Base-by-base conservation (phyloP, 2,329 filamentous ascomycete genomes). In the Paramyrothecium sp. region DNA sequence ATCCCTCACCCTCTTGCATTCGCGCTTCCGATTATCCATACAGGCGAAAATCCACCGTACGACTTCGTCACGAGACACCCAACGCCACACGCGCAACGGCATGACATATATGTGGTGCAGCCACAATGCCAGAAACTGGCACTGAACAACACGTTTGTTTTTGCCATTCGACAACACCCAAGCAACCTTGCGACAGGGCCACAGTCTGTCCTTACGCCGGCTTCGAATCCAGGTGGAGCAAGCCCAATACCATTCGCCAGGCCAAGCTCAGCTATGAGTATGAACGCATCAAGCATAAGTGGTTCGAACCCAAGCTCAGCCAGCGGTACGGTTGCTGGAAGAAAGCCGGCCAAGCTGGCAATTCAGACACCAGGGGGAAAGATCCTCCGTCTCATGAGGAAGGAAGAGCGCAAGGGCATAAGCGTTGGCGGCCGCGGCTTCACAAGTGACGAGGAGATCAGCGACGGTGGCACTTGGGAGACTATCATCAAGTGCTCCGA, bases 111-210 rank as follows among this genome's bases (percentile, higher is more conserved):
- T 73, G 91, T 99, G 61, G 91, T 93, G 49, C 95, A 98, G 70
- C 95, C 96, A 1, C 96, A 99, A 73, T 99, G 95, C 71, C 84
- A 89, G 62, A 86, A 88, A 23, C 80, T 99, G 26, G 93, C 92
- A 2, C 81, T 96, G 56, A 97, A 98, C 78, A 98, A 99, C 71
- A 99, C 95, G 0, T 99, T 97, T 69, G 94, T 99, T 26, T 99
- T 99, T 73, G 90, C 90, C 54, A 90, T 99, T 59, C 90, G 95
- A 50, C 95, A 99, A 69, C 93, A 99, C 70, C 91, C 93, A 0
- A 81, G 78, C 70, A 89, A 91, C 1, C 60, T 73, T 1, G 62
- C 69, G 1, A 68, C 60, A 47, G 70, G 67, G 7, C 54, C 64
- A 3, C 67, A 69, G 26, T 77, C 73, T 23, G 67, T 67, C 2